These are phyloP conservation scores for Monilinia aucupariae DNA, from an alignment of 2,329 filamentous ascomycete genomes.

Conservation along the genomic window DNA sequence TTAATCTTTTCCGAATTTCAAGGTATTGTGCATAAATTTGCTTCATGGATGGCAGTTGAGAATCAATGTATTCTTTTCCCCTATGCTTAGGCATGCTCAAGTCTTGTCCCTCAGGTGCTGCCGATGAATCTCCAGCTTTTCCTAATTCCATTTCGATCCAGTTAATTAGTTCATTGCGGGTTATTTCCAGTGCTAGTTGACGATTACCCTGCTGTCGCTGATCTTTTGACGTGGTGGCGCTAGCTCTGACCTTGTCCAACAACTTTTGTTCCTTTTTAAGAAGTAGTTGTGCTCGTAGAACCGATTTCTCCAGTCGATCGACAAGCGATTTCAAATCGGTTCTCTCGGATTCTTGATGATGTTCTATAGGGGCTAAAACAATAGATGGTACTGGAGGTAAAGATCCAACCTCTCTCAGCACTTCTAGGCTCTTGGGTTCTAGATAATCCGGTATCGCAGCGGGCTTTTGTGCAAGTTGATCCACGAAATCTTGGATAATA, in stretches of 20 bases:
- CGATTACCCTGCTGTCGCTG: conserved; percentile 14
- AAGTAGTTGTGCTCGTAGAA: conserved; percentile 53
- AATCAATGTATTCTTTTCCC: conserved; percentile 25
- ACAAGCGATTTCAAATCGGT: conserved; percentile 45
- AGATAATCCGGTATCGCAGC: conserved; percentile 47
- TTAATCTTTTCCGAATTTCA: conserved; percentile 44
- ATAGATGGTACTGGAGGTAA: conserved; percentile 31
- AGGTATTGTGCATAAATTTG: conserved; percentile 51
- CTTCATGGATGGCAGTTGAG: conserved; percentile 39
- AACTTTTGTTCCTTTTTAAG: conserved; percentile 52
- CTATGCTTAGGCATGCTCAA: conserved; percentile 18
- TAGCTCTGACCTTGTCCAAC: conserved; percentile 41
- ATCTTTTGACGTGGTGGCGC: neutral
- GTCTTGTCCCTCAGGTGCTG: conserved; percentile 33
- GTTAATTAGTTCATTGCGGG: conserved; percentile 55
- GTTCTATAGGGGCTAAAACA: conserved; percentile 22
- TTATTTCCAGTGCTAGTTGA: conserved; percentile 48
- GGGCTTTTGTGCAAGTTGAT: conserved; percentile 47
- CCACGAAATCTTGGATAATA: conserved; percentile 47
- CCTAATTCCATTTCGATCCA: conserved; percentile 61
- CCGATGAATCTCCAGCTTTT: conserved; percentile 40
- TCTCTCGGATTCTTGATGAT: conserved; percentile 32
- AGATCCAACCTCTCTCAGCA: conserved; percentile 25
- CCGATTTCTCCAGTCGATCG: conserved; percentile 51
- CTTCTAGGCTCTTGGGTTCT: conserved; percentile 30